Evolutionary conservation across 2,329 filamentous ascomycete species (phyloP), one percentile per base, ranked within the genome.

Genomic region (Dothidotthia symphoricarpi): DNA sequence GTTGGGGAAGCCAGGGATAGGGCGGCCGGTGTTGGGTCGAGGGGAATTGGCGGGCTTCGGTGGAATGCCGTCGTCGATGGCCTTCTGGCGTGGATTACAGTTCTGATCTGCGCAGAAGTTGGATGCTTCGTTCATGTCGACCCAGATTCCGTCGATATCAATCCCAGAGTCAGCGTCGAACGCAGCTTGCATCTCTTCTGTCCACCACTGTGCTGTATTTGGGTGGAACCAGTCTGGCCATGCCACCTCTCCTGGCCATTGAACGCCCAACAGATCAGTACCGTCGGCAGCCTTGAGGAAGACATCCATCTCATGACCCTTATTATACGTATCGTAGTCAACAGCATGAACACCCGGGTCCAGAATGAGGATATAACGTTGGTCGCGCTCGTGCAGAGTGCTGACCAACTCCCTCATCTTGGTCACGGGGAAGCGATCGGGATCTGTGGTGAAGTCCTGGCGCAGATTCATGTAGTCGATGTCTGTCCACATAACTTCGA

Each of bases 171-270:
- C 70, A 0, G 76, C 65, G 43, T 75, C 64, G 67, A 90, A 89
- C 69, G 87, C 87, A 1, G 57, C 62, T 0, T 59, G 63, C 51
- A 91, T 83, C 57, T 90, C 77, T 4, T 74, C 72, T 47, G 80
- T 81, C 86, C 86, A 91, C 64, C 81, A 93, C 1, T 67, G 55
- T 31, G 81, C 75, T 2, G 80, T 78, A 34, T 80, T 79, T 6
- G 76, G 73, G 13, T 81, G 70, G 57, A 89, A 88, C 86, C 86
- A 91, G 61, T 91, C 87, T 0, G 84, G 84, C 65, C 82, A 88
- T 9, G 77, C 83, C 0, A 82, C 78, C 11, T 81, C 75, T 30
- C 86, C 86, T 5, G 86, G 83, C 86, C 86, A 91, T 15, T 90
- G 86, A 12, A 88, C 83, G 12, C 85, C 78, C 42, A 75, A 54